These are phyloP conservation scores for Phyllosticta citribraziliensis DNA, from an alignment of 2,329 filamentous ascomycete genomes.

Conservation along the genomic window DNA sequence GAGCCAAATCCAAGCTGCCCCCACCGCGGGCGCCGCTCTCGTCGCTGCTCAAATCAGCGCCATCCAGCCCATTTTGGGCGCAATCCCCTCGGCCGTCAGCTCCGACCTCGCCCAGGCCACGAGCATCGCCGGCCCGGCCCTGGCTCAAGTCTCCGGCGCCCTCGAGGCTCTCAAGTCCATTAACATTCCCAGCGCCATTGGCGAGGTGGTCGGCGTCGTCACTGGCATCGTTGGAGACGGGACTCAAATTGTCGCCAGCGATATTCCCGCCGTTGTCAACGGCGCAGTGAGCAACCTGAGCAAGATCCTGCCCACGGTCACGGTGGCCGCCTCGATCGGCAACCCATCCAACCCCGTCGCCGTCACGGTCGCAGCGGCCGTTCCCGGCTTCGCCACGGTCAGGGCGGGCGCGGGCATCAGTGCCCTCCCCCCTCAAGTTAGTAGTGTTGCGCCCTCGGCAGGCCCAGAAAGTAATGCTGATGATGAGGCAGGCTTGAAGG, in stretches of 20 bases:
- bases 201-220: neutral
- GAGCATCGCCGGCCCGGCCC: neutral
- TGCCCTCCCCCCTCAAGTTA: neutral
- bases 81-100: neutral
- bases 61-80: neutral
- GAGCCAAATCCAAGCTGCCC: conserved; percentile 1
- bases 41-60: neutral
- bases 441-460: neutral
- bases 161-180: neutral
- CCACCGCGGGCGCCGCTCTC: neutral
- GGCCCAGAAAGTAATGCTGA: neutral
- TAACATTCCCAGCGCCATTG: neutral
- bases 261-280: neutral
- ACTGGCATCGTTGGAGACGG: neutral
- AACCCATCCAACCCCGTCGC: neutral
- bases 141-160: neutral
- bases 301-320: neutral
- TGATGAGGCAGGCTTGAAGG: neutral
- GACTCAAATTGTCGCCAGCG: neutral
- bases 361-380: neutral
- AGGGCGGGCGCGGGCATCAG: neutral
- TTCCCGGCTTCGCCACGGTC: neutral
- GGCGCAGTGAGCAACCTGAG: neutral
- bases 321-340: neutral
- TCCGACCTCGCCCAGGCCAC: neutral